Percentiles rank a stretch among this genome's conserved stretches.
Evolutionary conservation across 1,284 basidiomycete species (phyloP).

Genomic region (Veloboletus limbatus): DNA sequence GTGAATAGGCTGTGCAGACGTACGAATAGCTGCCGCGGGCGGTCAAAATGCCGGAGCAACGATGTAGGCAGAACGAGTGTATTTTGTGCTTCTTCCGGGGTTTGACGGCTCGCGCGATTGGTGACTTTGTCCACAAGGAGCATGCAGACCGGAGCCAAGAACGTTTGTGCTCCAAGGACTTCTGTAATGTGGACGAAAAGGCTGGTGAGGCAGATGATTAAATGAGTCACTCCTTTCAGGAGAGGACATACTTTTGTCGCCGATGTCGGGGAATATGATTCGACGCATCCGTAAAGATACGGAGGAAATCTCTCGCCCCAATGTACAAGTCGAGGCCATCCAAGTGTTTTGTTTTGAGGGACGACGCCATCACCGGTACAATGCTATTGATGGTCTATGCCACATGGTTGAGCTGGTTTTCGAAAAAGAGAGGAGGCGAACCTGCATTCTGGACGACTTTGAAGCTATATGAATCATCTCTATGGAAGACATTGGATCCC

Average conservation of each 20-base stretch:
- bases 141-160: constrained; percentile 83
- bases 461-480: constrained; percentile 95
- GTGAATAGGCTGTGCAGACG: neutral
- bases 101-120: constrained; percentile 69
- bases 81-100: constrained; percentile 53
- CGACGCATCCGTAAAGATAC: constrained; percentile 87
- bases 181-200: constrained; percentile 93
- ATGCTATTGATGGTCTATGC: constrained; percentile 86
- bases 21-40: constrained; percentile 56
- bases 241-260: constrained; percentile 63
- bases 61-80: constrained; percentile 67
- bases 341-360: constrained; percentile 57
- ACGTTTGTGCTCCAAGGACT: constrained; percentile 78
- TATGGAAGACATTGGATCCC: constrained; percentile 94
- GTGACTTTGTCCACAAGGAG: constrained; percentile 80
- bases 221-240: constrained; percentile 1
- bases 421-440: neutral
- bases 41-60: constrained; percentile 58
- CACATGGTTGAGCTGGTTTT: constrained; percentile 2
- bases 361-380: constrained; percentile 87
- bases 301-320: constrained; percentile 70
- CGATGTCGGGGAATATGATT: constrained; percentile 87
- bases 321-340: constrained; percentile 61
- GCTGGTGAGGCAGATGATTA: constrained; percentile 38
- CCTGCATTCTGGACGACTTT: constrained; percentile 88